These are phyloP conservation scores for Brettanomyces bruxellensis DNA, from an alignment of 805 yeast species.

Conservation along the genomic window DNA sequence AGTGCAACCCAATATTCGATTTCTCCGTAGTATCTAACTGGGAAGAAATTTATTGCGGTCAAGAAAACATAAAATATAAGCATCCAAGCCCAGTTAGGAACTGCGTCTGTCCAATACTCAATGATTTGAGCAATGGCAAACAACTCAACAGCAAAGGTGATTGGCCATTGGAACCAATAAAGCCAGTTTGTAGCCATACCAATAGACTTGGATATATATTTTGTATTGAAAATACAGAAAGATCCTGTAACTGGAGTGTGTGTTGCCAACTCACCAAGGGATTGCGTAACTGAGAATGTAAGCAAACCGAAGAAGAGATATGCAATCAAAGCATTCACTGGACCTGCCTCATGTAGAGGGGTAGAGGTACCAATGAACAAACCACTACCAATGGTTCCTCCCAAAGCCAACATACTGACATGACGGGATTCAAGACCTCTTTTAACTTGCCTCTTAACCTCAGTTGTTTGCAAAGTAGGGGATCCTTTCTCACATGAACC, in stretches of 20 bases:
- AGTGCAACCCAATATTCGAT: conserved; percentile 66
- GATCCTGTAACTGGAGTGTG: conserved; percentile 60
- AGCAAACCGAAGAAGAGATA: conserved; percentile 56
- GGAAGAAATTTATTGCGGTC: conserved; percentile 46
- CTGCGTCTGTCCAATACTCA: conserved; percentile 57
- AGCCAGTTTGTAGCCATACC: conserved; percentile 65
- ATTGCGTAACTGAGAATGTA: conserved; percentile 57
- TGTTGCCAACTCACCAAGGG: conserved; percentile 75
- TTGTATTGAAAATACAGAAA: conserved; percentile 59
- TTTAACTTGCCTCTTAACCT: conserved; percentile 17
- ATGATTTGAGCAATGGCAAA: conserved; percentile 61
- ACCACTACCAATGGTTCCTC: conserved; percentile 77
- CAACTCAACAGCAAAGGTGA: conserved; percentile 64
- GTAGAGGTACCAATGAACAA: conserved; percentile 54
- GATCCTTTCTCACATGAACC: too few species aligned
- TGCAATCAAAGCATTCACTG: conserved; percentile 55
- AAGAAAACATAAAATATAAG: conserved; percentile 52
- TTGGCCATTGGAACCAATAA: conserved; percentile 72
- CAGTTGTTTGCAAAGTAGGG: too few species aligned
- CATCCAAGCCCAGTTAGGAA: conserved; percentile 68
- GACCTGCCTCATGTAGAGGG: conserved; percentile 52
- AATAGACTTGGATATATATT: conserved; percentile 60
- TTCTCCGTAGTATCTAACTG: conserved; percentile 65
- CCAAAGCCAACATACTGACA: conserved; percentile 64
- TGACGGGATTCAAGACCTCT: conserved; percentile 58